phyloP scores from a whole-genome alignment of 768 basidiomycete species.

The Trametes cinnabarina region DNA sequence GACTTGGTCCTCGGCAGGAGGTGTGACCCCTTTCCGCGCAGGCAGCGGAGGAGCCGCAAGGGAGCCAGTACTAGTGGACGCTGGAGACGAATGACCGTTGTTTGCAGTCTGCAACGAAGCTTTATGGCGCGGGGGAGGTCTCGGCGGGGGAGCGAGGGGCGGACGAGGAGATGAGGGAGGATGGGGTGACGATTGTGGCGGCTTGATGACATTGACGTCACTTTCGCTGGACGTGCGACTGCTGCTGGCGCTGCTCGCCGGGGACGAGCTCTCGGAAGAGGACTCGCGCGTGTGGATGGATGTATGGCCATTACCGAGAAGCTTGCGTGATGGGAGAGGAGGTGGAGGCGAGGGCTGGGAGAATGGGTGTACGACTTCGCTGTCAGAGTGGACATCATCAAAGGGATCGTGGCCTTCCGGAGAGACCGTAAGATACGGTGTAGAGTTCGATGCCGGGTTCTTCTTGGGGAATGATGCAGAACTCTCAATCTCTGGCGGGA shows the following conservation, averaged over 20 bases:
- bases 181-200: slow-evolving; percentile 20
- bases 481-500: slow-evolving; percentile 1
- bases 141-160: slow-evolving; percentile 20
- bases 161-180: slow-evolving; percentile 20
- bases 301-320: not conserved
- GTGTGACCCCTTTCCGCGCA: slow-evolving; percentile 23
- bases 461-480: not conserved
- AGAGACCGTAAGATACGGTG: not conserved
- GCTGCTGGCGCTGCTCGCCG: slow-evolving; percentile 35
- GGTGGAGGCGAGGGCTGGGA: not conserved
- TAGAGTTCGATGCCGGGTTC: not conserved
- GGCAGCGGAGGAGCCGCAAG: slow-evolving; percentile 38
- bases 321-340: slow-evolving; percentile 13
- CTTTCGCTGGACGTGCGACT: slow-evolving; percentile 41
- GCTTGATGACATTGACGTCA: slow-evolving; percentile 25
- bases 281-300: slow-evolving; percentile 11
- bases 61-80: slow-evolving; percentile 21
- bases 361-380: not conserved
- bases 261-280: slow-evolving; percentile 13
- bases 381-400: slow-evolving; percentile 9
- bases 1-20: slow-evolving; percentile 15
- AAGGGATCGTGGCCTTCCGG: slow-evolving; percentile 10
- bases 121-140: slow-evolving; percentile 24
- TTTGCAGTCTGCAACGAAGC: slow-evolving; percentile 1
- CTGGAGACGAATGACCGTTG: slow-evolving; percentile 20